Evolutionary conservation across 805 yeast species (phyloP).

Genomic region (Candida pseudoglaebosa): DNA sequence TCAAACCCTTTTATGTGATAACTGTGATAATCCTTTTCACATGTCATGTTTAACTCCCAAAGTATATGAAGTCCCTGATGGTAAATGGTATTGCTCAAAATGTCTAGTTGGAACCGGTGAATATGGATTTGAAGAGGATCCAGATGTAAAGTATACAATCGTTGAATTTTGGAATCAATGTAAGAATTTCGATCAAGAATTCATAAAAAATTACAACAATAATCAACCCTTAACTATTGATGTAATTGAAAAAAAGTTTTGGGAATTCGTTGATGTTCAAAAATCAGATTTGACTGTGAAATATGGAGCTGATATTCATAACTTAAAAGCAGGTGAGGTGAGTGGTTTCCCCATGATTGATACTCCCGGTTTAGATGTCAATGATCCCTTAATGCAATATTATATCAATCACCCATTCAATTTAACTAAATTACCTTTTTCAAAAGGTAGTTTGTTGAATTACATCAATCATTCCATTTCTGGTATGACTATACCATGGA

Average conservation of each 20-base stretch:
- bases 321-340: conserved; percentile 56
- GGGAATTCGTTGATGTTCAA: conserved; percentile 47
- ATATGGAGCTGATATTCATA: conserved; percentile 85
- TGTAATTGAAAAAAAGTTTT: conserved; percentile 59
- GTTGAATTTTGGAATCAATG: conserved; percentile 59
- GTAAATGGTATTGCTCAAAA: conserved; percentile 75
- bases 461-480: conserved; percentile 66
- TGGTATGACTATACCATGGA: conserved; percentile 96
- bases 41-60: conserved; percentile 62
- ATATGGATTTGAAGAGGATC: conserved; percentile 77
- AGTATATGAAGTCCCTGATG: conserved; percentile 47
- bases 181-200: conserved; percentile 43
- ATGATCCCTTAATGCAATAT: conserved; percentile 15
- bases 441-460: conserved; percentile 64
- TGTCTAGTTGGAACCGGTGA: conserved; percentile 86
- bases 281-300: conserved; percentile 54
- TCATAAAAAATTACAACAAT: conserved; percentile 28
- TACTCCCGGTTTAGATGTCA: conserved; percentile 16
- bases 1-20: conserved; percentile 60
- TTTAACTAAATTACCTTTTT: conserved; percentile 66
- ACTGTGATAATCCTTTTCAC: conserved; percentile 71
- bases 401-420: conserved; percentile 70
- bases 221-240: conserved; percentile 35
- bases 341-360: conserved; percentile 67
- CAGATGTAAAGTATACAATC: conserved; percentile 50